Evolutionary conservation across 2,329 filamentous ascomycete species (phyloP), one percentile per base, ranked within the genome.

Genomic region (Penicillium sp.): DNA sequence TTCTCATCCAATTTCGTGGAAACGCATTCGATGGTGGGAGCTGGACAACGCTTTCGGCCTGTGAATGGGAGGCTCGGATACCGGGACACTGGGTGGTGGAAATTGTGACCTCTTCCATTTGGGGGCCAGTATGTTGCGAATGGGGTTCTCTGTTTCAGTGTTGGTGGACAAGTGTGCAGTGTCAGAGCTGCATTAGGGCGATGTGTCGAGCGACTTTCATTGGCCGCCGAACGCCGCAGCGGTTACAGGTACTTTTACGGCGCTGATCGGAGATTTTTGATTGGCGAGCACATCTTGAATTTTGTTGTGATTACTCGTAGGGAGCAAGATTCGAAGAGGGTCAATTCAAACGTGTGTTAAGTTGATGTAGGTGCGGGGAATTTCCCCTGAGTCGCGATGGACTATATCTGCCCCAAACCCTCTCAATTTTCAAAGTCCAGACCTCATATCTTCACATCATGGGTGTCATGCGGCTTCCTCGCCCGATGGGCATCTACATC

Each of bases 381-480:
- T 36, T 39, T 10, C 14, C 40, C 27, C 53, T 44, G 50, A 27
- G 38, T 2, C 18, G n/a, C 18, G 24, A 39, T 39, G 24, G 4
- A 4, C 32, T 63, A 65, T 63, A 65, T 63, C 56, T 63, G 49
- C 34, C 34, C 34, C n/a, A 14, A 32, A 32, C 10, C 31, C 9
- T 32, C 31, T 14, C 13, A 9, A 32, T 49, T 38, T 40, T 21
- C 46, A 52, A 40, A 29, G 42, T 27, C 43, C 27, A 24, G 14
- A 44, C 29, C 42, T 48, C 34, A 47, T 52, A 43, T 43, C 48
- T 24, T 42, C 24, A 10, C 55, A 66, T 22, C 55, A 74, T 74
- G 70, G 71, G 70, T 50, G 70, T 67, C 39, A 67, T 74, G 34
- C 69, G 70, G 52, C 59, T 73, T 7, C 67, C 69, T 58, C 70